Evolutionary conservation across 2,329 filamentous ascomycete species (phyloP), one percentile per base, ranked within the genome.

Genomic region (Mycosphaerella arachidis): DNA sequence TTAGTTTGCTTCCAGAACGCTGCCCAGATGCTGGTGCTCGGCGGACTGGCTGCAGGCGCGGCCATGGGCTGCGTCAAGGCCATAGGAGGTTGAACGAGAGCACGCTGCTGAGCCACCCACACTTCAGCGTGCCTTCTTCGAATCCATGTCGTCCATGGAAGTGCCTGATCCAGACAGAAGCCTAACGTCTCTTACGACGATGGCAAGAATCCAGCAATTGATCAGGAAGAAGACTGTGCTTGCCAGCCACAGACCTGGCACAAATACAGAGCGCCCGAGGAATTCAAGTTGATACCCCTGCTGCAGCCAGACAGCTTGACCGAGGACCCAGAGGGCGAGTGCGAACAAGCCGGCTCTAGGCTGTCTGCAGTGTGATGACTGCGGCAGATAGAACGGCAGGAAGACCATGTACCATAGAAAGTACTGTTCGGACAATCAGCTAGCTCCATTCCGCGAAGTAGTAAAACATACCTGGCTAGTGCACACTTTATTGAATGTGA

Each of bases 361-460:
- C 2, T 77, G 80, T 4, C 73, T 76, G 0, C 95, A 76, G 13
- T 97, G 81, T 0, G 88, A 88, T 0, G 92, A 97, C 40, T 78
- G 78, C 0, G 93, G 92, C 0, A 99, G 86, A 73, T 97, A 96
- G 53, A 97, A 87, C 0, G 94, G 94, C 2, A 97, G 80, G 68
- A 99, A 90, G 65, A 97, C 85, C 76, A 97, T 87, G 76, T 99
- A 97, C 94, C 94, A 99, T 53, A 99, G 84, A 75, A 99, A 99
- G 74, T 99, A 99, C 91, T 96, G 53, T 4, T 35, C 35, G 27
- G 45, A 58, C 24, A n/a, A 53, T 67, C 53, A 66, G 61, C 55
- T 43, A 4, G 13, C 12, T 16, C 31, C 8, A 27, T 13, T 16
- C 18, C 30, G n/a, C 30, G 29, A 20, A 13, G 35, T 48, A 9